A percentile compares a stretch with the other conserved stretches of the same genome.
Evolutionary conservation across 1,284 basidiomycete genomes (phyloP).

Genomic region (Puccinia coronata): DNA sequence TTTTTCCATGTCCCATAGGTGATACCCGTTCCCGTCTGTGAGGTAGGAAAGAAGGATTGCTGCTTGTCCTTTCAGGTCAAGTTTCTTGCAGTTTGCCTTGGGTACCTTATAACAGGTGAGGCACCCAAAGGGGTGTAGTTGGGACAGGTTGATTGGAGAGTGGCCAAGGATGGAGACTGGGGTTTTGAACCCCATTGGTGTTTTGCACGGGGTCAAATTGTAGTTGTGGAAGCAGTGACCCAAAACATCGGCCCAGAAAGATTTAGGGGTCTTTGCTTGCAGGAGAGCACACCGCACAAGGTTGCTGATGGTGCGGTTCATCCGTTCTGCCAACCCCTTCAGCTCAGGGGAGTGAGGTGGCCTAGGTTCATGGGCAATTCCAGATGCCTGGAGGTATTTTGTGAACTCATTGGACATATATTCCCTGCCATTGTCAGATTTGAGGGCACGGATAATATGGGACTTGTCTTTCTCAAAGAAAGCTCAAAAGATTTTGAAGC

Average conservation of each 20-base stretch:
- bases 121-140: conserved; percentile 20
- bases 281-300: not conserved
- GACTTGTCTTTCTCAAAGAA: conserved; percentile 53
- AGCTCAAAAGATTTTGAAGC: conserved; percentile 58
- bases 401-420: not conserved
- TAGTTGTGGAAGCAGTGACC: not conserved
- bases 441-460: not conserved
- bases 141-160: not conserved
- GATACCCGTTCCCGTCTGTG: not conserved
- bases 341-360: conserved; percentile 17
- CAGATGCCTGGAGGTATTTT: not conserved
- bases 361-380: not conserved
- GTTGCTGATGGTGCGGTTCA: not conserved
- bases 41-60: conserved; percentile 5
- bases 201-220: not conserved
- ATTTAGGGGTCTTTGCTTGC: not conserved
- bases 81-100: not conserved
- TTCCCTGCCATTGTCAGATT: conserved; percentile 4
- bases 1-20: not conserved
- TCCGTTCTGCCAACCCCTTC: conserved; percentile 20
- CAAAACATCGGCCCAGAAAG: conserved; percentile 20
- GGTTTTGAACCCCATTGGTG: not conserved
- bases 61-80: not conserved
- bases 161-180: not conserved
- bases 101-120: not conserved